phyloP scores from a whole-genome alignment of 805 yeast genomes.

The Ogataea thermomethanolica region DNA sequence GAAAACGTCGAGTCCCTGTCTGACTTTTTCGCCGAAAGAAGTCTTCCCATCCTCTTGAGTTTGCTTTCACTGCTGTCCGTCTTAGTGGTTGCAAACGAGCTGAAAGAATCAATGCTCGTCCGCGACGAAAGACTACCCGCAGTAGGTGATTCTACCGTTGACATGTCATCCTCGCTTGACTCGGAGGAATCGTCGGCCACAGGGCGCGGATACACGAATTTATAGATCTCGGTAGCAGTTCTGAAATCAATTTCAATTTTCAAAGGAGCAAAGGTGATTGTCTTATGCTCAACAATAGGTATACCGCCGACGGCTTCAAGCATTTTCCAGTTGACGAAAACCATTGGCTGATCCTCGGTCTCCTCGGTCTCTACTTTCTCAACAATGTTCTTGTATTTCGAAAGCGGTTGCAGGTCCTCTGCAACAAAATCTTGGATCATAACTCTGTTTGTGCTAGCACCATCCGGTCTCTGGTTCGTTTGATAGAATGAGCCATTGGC shows the following conservation, averaged over 20 bases:
- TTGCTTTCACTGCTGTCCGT: constrained; percentile 2
- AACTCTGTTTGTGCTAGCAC: constrained; percentile 63
- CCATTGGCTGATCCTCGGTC: constrained; percentile 30
- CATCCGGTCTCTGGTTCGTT: constrained; percentile 61
- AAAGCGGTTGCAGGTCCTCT: constrained; percentile 55
- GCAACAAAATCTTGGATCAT: constrained; percentile 68
- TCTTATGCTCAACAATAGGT: constrained; percentile 47
- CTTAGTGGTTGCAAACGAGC: not conserved
- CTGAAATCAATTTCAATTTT: constrained; percentile 54
- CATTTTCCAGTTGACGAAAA: constrained; percentile 49
- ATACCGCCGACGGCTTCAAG: constrained; percentile 66
- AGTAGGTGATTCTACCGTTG: constrained; percentile 6
- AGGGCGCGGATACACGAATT: constrained; percentile 29
- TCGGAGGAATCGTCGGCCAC: constrained; percentile 5
- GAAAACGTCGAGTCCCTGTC: not conserved
- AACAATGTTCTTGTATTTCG: constrained; percentile 68
- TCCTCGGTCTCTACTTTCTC: constrained; percentile 29
- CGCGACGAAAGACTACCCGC: constrained; percentile 5
- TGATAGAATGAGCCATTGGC: constrained; percentile 58
- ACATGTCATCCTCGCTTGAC: constrained; percentile 6
- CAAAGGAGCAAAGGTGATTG: constrained; percentile 50
- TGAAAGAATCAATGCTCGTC: constrained; percentile 13
- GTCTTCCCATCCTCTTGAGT: constrained; percentile 11
- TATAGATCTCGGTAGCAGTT: constrained; percentile 48
- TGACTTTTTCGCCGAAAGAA: constrained; percentile 6